Conservation (phyloP, 768 basidiomycete species). For the Mycena sanguinolenta region DNA sequence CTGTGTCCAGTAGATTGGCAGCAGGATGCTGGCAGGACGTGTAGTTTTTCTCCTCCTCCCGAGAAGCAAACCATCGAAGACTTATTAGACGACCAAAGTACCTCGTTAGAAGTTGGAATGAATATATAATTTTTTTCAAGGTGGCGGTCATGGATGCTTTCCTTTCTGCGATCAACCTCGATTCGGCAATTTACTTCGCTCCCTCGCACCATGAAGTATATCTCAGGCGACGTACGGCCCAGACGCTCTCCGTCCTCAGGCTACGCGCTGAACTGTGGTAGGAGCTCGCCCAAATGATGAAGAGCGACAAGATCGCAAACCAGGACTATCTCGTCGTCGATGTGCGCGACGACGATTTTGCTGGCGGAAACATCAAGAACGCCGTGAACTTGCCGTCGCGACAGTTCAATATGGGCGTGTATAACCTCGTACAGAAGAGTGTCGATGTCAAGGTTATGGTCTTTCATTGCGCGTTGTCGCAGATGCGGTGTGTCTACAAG, state of each 20-base stretch:
- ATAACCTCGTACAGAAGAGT: conserved; percentile 69
- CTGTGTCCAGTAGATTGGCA: no score
- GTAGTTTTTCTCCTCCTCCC: no score
- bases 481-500: conserved; percentile 69
- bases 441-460: conserved; percentile 74
- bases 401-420: conserved; percentile 69
- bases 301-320: conserved; percentile 67
- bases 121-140: no score
- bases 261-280: conserved; percentile 44
- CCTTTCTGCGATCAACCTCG: conserved; percentile 4
- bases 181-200: conserved; percentile 4
- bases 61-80: no score
- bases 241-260: neutral
- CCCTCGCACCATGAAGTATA: conserved; percentile 46
- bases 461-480: conserved; percentile 86
- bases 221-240: conserved; percentile 53
- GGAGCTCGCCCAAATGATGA: conserved; percentile 81
- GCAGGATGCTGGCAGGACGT: no score
- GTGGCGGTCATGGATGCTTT: neutral
- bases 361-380: conserved; percentile 83
- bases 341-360: conserved; percentile 87
- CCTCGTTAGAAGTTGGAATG: no score
- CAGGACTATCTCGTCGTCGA: conserved; percentile 85
- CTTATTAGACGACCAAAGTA: no score
- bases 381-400: conserved; percentile 73